Conservation (phyloP, 2,329 filamentous ascomycete species). For the Xylaria sp. region DNA sequence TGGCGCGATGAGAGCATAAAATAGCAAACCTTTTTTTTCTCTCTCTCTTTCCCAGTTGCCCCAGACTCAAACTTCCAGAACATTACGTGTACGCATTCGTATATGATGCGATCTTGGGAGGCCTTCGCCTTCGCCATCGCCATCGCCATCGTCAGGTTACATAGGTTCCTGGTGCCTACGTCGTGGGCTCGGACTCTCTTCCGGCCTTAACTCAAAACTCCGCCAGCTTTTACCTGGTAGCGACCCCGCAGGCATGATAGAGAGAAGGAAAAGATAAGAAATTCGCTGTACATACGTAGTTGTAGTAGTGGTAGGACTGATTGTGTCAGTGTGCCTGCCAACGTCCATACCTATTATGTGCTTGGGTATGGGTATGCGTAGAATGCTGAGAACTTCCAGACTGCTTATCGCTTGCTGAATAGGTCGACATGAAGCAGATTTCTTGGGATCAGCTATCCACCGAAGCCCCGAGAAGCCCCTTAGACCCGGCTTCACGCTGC, state of each 20-base stretch:
- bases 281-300: no score
- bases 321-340: neutral
- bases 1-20: neutral
- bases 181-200: neutral
- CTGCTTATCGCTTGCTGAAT: conserved; percentile 29
- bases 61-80: no score
- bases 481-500: conserved; percentile 23
- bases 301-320: neutral
- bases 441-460: conserved; percentile 27
- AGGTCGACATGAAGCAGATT: conserved; percentile 25
- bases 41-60: no score
- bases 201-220: no score
- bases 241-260: no score
- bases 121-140: no score
- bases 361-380: neutral
- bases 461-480: conserved; percentile 27
- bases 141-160: neutral
- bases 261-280: no score
- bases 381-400: neutral
- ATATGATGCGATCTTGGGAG: neutral
- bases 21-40: neutral
- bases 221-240: no score
- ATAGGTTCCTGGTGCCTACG: neutral
- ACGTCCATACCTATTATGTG: neutral
- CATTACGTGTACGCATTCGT: neutral